Conservation (phyloP, 169 alveolate species). For the Cryptosporidium xiaoi region DNA sequence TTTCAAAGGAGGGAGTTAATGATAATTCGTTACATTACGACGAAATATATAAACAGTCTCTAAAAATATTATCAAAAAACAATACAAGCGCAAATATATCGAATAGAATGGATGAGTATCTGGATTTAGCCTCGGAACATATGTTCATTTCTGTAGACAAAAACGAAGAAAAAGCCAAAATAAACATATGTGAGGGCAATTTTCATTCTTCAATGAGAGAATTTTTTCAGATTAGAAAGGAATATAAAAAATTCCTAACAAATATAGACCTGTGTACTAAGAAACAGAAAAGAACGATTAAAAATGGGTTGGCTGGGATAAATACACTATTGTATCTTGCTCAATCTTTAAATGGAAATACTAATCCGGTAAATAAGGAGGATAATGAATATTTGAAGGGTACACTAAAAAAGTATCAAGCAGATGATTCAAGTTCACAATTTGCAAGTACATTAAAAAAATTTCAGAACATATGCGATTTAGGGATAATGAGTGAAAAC, state of each 20-base stretch:
- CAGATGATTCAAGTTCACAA: neutral
- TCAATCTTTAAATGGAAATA: neutral
- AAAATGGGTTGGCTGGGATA: slow-evolving; percentile 18
- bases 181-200: slow-evolving; percentile 1
- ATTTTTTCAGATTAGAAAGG: slow-evolving; percentile 4
- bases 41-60: slow-evolving; percentile 32
- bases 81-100: neutral
- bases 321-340: neutral
- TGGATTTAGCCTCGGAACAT: slow-evolving; percentile 7
- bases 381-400: neutral
- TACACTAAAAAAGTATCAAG: neutral
- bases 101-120: slow-evolving; percentile 13
- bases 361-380: slow-evolving; percentile 6
- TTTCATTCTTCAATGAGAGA: slow-evolving; percentile 20
- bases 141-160: slow-evolving; percentile 6
- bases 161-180: slow-evolving; percentile 7
- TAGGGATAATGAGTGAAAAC: slow-evolving; percentile 8
- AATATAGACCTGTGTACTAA: slow-evolving; percentile 25
- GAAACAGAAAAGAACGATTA: slow-evolving; percentile 16
- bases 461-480: slow-evolving; percentile 24
- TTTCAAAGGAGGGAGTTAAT: neutral
- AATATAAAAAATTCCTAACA: slow-evolving; percentile 4
- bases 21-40: neutral
- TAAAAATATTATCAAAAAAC: slow-evolving; percentile 1
- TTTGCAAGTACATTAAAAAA: slow-evolving; percentile 32